Percentiles rank a stretch among this genome's conserved stretches.
These are phyloP conservation scores for Candida jianshihensis DNA, from an alignment of 805 yeast genomes.

Conservation along the genomic window DNA sequence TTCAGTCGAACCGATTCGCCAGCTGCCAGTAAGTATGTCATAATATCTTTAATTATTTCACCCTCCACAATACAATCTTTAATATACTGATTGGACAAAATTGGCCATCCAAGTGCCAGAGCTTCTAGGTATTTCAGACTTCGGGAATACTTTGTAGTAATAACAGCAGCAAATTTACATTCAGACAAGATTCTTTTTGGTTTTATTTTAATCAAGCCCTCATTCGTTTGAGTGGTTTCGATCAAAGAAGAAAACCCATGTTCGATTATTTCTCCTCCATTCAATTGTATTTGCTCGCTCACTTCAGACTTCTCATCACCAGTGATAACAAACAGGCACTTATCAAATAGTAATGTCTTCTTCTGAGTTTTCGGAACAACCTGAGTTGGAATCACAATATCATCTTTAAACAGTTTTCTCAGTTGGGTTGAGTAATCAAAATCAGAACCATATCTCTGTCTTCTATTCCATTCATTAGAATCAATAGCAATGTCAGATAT, in stretches of 20 bases:
- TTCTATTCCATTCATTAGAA: conserved; percentile 27
- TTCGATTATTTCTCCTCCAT: conserved; percentile 38
- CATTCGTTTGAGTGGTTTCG: conserved; percentile 3
- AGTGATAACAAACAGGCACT: conserved; percentile 34
- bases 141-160: conserved; percentile 45
- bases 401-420: conserved; percentile 10
- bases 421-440: conserved; percentile 3
- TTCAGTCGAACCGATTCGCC: conserved; percentile 51
- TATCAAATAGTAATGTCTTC: conserved; percentile 19
- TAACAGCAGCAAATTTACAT: conserved; percentile 55
- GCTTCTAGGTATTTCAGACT: conserved; percentile 74
- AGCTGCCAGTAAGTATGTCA: conserved; percentile 57
- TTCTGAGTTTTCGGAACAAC: background rate
- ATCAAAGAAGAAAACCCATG: conserved; percentile 28
- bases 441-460: conserved; percentile 23
- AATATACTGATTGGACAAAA: conserved; percentile 53
- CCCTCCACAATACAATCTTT: conserved; percentile 36
- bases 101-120: conserved; percentile 82
- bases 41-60: conserved; percentile 33
- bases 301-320: conserved; percentile 28
- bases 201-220: conserved; percentile 1
- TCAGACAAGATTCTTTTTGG: conserved; percentile 9
- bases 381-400: conserved; percentile 4
- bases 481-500: conserved; percentile 27
- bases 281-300: conserved; percentile 26